These are phyloP conservation scores for Adenanthera pavonina DNA, from an alignment of 306 rosid genomes.

Conservation along the genomic window DNA sequence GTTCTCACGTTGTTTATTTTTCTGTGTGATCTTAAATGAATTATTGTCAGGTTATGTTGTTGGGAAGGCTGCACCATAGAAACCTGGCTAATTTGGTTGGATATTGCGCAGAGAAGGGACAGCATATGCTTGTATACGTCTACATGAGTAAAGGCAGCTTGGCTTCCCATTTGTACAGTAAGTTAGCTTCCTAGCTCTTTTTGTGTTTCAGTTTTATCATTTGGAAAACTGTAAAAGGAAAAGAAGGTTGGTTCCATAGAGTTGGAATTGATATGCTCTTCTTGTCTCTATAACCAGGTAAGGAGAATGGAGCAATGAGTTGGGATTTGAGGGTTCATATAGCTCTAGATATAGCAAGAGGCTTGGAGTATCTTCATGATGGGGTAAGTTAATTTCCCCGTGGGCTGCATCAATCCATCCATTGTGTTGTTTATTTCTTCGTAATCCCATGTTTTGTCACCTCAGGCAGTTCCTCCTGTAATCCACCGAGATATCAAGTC, in stretches of 20 bases:
- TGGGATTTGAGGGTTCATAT: slow-evolving; percentile 91
- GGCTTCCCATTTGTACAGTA: slow-evolving; percentile 95
- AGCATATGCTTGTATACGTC: slow-evolving; percentile 88
- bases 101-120: slow-evolving; percentile 91
- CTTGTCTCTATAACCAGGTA: slow-evolving; percentile 51
- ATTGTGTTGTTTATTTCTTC: slow-evolving; percentile 14
- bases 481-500: slow-evolving; percentile 96
- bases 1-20: slow-evolving; percentile 10
- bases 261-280: neutral
- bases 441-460: slow-evolving; percentile 18
- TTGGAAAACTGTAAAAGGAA: neutral
- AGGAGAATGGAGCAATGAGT: slow-evolving; percentile 62
- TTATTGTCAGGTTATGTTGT: slow-evolving; percentile 77
- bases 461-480: slow-evolving; percentile 97
- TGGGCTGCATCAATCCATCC: neutral
- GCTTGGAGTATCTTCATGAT: slow-evolving; percentile 97
- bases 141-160: slow-evolving; percentile 92
- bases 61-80: slow-evolving; percentile 97
- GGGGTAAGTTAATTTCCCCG: slow-evolving; percentile 66
- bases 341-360: slow-evolving; percentile 93
- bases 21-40: slow-evolving; percentile 27
- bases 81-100: slow-evolving; percentile 94
- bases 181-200: slow-evolving; percentile 42
- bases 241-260: neutral
- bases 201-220: neutral